These are phyloP conservation scores for Populus trichocarpa DNA, from an alignment of 441 rosid species.

Conservation along the genomic window DNA sequence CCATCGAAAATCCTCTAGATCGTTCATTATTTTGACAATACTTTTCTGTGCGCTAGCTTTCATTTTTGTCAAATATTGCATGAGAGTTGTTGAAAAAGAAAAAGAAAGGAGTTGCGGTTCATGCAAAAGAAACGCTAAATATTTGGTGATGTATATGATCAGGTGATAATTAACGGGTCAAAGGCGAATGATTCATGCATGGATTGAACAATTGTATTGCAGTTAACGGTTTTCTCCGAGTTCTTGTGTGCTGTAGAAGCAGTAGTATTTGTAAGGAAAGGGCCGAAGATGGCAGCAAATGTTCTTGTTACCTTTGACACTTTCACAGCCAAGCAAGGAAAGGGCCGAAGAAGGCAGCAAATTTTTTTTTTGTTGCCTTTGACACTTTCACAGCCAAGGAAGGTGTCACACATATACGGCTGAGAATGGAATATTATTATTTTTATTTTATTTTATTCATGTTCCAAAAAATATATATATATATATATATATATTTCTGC, in stretches of 20 bases:
- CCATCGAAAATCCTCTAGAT: slow-evolving; percentile 25
- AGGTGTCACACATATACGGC: background rate
- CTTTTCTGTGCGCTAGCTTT: no score
- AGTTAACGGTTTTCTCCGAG: background rate
- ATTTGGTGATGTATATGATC: no score
- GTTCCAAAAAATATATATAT: no score
- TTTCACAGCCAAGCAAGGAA: slow-evolving; percentile 21
- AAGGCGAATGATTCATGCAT: background rate
- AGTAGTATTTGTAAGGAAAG: background rate
- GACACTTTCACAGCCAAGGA: no score
- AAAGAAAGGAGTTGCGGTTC: background rate
- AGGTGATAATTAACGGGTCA: slow-evolving; percentile 12
- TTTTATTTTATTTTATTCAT: background rate
- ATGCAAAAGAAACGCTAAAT: slow-evolving; percentile 1
- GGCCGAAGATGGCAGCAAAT: background rate
- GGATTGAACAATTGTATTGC: background rate
- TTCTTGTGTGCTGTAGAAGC: background rate
- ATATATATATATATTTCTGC: no score
- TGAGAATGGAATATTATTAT: background rate
- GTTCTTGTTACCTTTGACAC: slow-evolving; percentile 10
- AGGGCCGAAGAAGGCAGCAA: no score
- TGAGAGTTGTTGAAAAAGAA: background rate
- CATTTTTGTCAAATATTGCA: background rate
- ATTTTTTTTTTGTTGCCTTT: no score
- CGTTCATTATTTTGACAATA: slow-evolving; percentile 16